Evolutionary conservation across 2,329 filamentous ascomycete genomes (phyloP).

Genomic region (Exophiala sp.): DNA sequence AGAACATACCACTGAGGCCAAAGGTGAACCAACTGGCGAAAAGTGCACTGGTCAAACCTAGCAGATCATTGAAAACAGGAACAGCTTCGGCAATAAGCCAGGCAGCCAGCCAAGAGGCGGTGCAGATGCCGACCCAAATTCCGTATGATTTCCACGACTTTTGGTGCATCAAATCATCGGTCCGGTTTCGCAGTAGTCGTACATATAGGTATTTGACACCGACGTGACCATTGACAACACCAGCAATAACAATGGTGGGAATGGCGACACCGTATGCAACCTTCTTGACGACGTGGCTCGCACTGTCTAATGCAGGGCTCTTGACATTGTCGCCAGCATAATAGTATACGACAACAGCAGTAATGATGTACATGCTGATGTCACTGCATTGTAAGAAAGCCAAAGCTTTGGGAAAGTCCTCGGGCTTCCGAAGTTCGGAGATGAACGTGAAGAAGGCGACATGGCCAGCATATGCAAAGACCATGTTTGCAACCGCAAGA

Average conservation of each 20-base stretch:
- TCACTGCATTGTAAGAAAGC: slow-evolving; percentile 59
- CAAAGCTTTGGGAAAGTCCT: slow-evolving; percentile 62
- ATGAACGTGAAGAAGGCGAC: slow-evolving; percentile 67
- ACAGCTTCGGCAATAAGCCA: slow-evolving; percentile 68
- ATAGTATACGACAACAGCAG: slow-evolving; percentile 65
- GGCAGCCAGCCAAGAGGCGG: slow-evolving; percentile 56
- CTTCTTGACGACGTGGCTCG: slow-evolving; percentile 55
- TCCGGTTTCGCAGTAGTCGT: slow-evolving; percentile 51
- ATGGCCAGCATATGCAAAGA: slow-evolving; percentile 65
- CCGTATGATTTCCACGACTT: slow-evolving; percentile 51
- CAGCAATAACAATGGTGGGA: slow-evolving; percentile 68
- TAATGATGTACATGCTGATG: slow-evolving; percentile 61
- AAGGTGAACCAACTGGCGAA: slow-evolving; percentile 67
- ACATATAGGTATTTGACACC: slow-evolving; percentile 65
- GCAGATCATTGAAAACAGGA: slow-evolving; percentile 64
- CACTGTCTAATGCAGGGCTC: slow-evolving; percentile 65
- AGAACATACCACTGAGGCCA: slow-evolving; percentile 35
- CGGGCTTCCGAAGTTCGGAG: slow-evolving; percentile 60
- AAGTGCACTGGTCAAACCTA: slow-evolving; percentile 61
- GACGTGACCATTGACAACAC: slow-evolving; percentile 67
- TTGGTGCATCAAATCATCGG: slow-evolving; percentile 53
- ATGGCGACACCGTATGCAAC: slow-evolving; percentile 66
- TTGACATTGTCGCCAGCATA: slow-evolving; percentile 61
- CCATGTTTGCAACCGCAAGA: slow-evolving; percentile 63
- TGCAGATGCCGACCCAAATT: slow-evolving; percentile 58